A percentile compares a stretch with the other conserved stretches of the same genome.
Conservation (phyloP, 2,329 filamentous ascomycete genomes). For the Diaporthe caulivora region DNA sequence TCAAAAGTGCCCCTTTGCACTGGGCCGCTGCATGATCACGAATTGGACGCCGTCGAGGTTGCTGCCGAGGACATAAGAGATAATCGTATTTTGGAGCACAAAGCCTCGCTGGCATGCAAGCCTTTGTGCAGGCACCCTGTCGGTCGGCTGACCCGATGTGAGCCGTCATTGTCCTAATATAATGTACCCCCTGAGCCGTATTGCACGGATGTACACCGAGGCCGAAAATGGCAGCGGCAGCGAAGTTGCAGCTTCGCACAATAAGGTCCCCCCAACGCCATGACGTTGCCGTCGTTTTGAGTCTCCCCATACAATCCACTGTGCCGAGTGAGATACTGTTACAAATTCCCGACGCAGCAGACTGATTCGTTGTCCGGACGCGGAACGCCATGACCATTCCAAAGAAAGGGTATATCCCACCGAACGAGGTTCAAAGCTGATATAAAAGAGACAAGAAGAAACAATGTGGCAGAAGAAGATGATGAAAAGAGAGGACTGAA, state of each 20-base stretch:
- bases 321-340: conserved; percentile 18
- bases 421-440: neutral
- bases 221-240: conserved; percentile 7
- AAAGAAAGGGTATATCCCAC: conserved; percentile 34
- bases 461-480: neutral
- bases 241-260: neutral
- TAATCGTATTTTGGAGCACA: conserved; percentile 30
- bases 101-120: conserved; percentile 23
- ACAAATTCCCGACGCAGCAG: conserved; percentile 15
- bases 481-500: neutral
- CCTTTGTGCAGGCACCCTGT: conserved; percentile 10
- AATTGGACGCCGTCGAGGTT: neutral
- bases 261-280: conserved; percentile 13
- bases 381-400: conserved; percentile 25
- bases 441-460: neutral
- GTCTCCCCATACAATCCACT: conserved; percentile 16
- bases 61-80: neutral
- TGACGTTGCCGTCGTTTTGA: conserved; percentile 25
- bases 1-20: neutral
- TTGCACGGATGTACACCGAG: neutral
- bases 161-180: conserved; percentile 11
- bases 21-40: neutral
- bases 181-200: neutral
- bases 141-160: neutral
- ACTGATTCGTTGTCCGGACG: neutral